Evolutionary conservation across 805 yeast species (phyloP).

Genomic region (Dipodascopsis tothii): DNA sequence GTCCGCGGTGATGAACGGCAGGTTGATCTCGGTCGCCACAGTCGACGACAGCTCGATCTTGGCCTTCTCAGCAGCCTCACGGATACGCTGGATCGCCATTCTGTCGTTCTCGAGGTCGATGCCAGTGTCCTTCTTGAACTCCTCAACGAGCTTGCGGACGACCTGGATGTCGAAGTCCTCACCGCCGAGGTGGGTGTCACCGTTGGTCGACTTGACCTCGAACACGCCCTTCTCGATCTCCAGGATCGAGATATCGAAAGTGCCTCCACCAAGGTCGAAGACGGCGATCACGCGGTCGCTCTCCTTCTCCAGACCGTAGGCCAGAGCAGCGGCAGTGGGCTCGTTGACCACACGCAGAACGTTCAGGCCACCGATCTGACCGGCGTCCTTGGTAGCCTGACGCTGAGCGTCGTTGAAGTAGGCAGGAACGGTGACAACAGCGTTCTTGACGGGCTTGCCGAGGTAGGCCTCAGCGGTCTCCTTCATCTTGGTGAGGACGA

Average conservation of each 20-base stretch:
- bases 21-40: conserved; percentile 62
- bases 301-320: conserved; percentile 86
- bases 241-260: conserved; percentile 91
- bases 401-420: conserved; percentile 87
- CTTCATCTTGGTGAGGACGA: conserved; percentile 91
- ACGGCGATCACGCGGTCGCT: conserved; percentile 78
- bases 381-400: conserved; percentile 93
- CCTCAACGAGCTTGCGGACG: conserved; percentile 73
- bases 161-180: conserved; percentile 84
- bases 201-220: conserved; percentile 95
- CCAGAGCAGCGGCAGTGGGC: conserved; percentile 91
- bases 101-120: conserved; percentile 58
- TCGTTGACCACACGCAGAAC: conserved; percentile 83
- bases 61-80: conserved; percentile 86
- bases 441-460: conserved; percentile 80
- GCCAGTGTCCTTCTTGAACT: conserved; percentile 69
- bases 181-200: conserved; percentile 91
- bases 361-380: conserved; percentile 91
- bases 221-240: conserved; percentile 97
- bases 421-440: conserved; percentile 87
- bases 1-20: conserved; percentile 82
- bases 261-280: conserved; percentile 98
- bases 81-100: conserved; percentile 76
- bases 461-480: conserved; percentile 92
- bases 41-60: conserved; percentile 78